Conservation (phyloP, 108 stramenopile genomes). For the Seminavis robusta region DNA sequence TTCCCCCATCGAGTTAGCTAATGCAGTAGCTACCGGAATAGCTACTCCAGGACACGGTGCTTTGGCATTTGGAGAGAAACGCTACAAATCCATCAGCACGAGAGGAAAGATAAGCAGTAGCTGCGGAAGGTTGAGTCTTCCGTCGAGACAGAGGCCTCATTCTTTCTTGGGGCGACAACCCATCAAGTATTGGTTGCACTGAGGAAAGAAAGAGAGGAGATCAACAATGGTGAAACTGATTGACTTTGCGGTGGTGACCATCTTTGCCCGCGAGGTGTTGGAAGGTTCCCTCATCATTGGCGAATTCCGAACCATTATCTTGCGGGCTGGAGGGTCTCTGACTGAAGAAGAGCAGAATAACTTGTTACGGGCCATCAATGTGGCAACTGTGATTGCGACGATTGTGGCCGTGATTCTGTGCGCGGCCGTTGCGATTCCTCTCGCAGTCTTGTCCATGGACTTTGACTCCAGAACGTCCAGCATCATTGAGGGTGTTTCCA, state of each 20-base stretch:
- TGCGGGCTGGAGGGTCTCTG: slow-evolving; percentile 37
- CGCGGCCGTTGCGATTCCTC: slow-evolving; percentile 51
- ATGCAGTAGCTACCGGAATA: no score
- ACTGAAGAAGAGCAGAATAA: slow-evolving; percentile 41
- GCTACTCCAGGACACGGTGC: no score
- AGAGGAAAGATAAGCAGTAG: no score
- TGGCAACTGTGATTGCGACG: slow-evolving; percentile 54
- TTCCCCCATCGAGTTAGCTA: no score
- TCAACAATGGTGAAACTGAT: slow-evolving; percentile 22
- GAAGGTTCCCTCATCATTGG: slow-evolving; percentile 79
- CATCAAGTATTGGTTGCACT: no score
- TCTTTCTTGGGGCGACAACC: no score
- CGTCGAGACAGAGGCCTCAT: no score
- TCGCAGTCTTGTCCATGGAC: slow-evolving; percentile 53
- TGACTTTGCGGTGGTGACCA: slow-evolving; percentile 55
- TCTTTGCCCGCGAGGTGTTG: slow-evolving; percentile 76
- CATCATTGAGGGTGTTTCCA: slow-evolving; percentile 75
- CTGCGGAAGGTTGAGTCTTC: no score
- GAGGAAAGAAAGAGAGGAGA: no score
- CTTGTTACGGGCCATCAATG: slow-evolving; percentile 54
- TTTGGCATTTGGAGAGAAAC: no score
- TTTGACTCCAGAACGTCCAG: slow-evolving; percentile 44
- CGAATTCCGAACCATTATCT: slow-evolving; percentile 64
- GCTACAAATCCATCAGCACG: no score
- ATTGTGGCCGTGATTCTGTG: slow-evolving; percentile 47